Evolutionary conservation across 2,329 filamentous ascomycete genomes (phyloP).

Genomic region (Dactylellina drechsleri): DNA sequence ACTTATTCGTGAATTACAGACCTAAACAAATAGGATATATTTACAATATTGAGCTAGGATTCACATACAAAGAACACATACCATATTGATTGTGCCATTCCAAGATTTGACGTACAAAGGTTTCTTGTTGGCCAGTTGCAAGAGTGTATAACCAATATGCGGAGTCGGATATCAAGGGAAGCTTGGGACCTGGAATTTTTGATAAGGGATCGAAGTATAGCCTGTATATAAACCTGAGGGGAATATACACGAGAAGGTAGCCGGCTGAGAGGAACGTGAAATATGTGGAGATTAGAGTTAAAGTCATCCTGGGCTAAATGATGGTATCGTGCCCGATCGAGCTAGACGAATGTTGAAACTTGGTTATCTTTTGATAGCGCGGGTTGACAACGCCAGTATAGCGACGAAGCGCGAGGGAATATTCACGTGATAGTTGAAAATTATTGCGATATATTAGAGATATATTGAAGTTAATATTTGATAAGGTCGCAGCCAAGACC

Average conservation of each 20-base stretch:
- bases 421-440: too few species aligned
- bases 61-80: neutral
- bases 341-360: too few species aligned
- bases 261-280: neutral
- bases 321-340: too few species aligned
- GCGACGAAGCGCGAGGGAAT: too few species aligned
- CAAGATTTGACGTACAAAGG: neutral
- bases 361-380: too few species aligned
- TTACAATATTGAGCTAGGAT: too few species aligned
- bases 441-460: too few species aligned
- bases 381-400: too few species aligned
- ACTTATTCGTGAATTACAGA: neutral
- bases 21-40: too few species aligned
- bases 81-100: slow-evolving; percentile 40
- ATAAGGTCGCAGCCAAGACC: too few species aligned
- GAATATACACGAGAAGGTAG: slow-evolving; percentile 21
- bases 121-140: neutral
- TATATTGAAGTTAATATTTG: too few species aligned
- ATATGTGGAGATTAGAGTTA: neutral
- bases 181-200: slow-evolving; percentile 60
- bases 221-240: slow-evolving; percentile 57
- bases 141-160: slow-evolving; percentile 56
- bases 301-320: too few species aligned
- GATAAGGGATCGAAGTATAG: slow-evolving; percentile 60
- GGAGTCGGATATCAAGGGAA: slow-evolving; percentile 61